Conservation (phyloP, 768 basidiomycete genomes). For the Cubamyces sp. region DNA sequence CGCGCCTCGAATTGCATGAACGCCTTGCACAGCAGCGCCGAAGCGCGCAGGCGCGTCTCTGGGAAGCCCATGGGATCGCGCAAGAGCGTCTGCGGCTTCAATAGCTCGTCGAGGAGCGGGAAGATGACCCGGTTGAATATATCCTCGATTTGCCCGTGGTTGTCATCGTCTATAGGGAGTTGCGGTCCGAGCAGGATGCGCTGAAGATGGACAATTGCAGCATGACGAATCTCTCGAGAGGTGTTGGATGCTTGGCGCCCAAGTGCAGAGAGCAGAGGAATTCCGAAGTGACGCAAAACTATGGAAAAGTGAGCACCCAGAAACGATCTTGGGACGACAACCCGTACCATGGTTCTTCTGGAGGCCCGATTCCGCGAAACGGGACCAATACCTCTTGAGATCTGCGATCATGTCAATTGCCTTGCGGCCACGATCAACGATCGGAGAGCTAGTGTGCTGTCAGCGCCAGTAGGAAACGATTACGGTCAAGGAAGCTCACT, state of each 20-base stretch:
- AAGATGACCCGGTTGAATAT: constrained; percentile 90
- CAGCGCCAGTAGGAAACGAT: not conserved
- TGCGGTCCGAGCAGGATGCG: constrained; percentile 83
- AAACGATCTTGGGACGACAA: not conserved
- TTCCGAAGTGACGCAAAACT: constrained; percentile 77
- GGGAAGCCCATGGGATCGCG: constrained; percentile 87
- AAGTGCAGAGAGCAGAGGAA: constrained; percentile 75
- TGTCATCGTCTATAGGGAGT: constrained; percentile 58
- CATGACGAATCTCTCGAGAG: constrained; percentile 81
- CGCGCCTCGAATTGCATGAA: constrained; percentile 93
- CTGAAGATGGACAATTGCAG: constrained; percentile 47
- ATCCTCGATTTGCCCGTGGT: constrained; percentile 70
- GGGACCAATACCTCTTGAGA: constrained; percentile 66
- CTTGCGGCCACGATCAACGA: constrained; percentile 78
- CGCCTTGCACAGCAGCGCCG: constrained; percentile 89
- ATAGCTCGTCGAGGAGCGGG: constrained; percentile 88
- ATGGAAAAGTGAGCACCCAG: not conserved
- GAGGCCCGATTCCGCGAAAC: constrained; percentile 54
- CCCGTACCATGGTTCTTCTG: constrained; percentile 45
- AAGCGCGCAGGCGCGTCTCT: constrained; percentile 87
- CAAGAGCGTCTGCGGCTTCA: constrained; percentile 79
- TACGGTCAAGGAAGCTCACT: constrained; percentile 18
- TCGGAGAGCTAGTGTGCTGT: constrained; percentile 58
- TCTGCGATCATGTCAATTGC: constrained; percentile 82
- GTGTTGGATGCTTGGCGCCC: constrained; percentile 83